Conservation (phyloP, 768 basidiomycete species). For the Tricholoma bakamatsutake region DNA sequence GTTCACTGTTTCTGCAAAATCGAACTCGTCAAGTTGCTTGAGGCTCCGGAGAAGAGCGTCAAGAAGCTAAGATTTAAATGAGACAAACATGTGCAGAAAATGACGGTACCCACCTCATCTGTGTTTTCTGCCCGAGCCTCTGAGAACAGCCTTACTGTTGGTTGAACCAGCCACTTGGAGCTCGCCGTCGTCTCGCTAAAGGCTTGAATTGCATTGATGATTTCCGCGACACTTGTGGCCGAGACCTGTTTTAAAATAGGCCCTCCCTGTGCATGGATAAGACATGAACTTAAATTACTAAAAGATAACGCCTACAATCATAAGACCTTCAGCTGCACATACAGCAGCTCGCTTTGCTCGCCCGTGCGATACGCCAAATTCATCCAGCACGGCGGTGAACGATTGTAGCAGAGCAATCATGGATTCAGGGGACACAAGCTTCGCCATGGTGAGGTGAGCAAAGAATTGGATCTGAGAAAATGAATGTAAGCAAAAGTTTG, state of each 20-base stretch:
- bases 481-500: not conserved
- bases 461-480: constrained; percentile 81
- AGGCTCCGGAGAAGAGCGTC: constrained; percentile 64
- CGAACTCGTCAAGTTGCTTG: constrained; percentile 50
- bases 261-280: constrained; percentile 48
- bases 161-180: constrained; percentile 62
- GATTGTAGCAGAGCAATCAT: constrained; percentile 78
- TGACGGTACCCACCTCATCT: constrained; percentile 49
- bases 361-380: constrained; percentile 83
- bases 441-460: constrained; percentile 75
- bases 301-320: constrained; percentile 45
- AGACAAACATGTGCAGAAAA: not conserved
- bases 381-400: constrained; percentile 81
- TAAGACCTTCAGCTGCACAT: constrained; percentile 76
- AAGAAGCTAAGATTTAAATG: constrained; percentile 51
- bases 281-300: not conserved
- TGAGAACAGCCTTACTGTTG: constrained; percentile 48
- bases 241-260: constrained; percentile 55
- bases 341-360: constrained; percentile 76
- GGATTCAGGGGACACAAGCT: constrained; percentile 69
- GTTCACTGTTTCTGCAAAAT: constrained; percentile 50
- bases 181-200: constrained; percentile 59
- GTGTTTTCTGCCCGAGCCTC: constrained; percentile 41
- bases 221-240: constrained; percentile 52
- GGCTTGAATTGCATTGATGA: constrained; percentile 65